Evolutionary conservation across 768 basidiomycete genomes (phyloP), one percentile per base, ranked within the genome.

Genomic region (Steccherinum ochraceum): DNA sequence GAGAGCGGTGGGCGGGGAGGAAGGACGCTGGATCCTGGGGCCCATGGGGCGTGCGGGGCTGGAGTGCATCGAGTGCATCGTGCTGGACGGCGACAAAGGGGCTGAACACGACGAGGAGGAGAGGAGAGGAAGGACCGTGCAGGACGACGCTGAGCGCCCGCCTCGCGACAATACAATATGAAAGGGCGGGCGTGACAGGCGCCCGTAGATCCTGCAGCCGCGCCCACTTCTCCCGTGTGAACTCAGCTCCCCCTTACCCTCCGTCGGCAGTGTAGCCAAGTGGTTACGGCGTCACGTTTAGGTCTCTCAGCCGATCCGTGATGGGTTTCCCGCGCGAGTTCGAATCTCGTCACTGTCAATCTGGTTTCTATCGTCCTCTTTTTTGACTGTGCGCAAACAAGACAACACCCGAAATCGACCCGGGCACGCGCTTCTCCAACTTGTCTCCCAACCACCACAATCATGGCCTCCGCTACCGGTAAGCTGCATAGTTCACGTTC

Each of bases 241-340:
- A 11, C 35, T 39, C 35, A 11, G 35, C 11, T 39, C 35, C 11
- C 41, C 21, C 41, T 61, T 58, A 55, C 50, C 58, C 18, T 7
- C 21, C 41, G 19, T 19, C 50, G 74, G 74, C 72, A 76, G 72
- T 76, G 74, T 76, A 75, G 74, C 74, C 74, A 75, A 76, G 74
- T 76, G 74, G 74, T 76, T 76, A 76, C 72, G 74, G 74, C 74
- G 74, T 76, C 74, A 76, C 75, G 75, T 76, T 76, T 76, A 76
- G 74, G 74, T 66, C 49, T 40, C 39, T 40, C 46, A 43, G 50
- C 62, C 60, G 68, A 68, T 68, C 74, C 75, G 74, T 76, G 74
- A 76, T 76, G 74, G 74, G 74, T 74, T 72, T 73, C 64, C 74
- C 74, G 73, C 74, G 74, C 74, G 74, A 76, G 74, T 76, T 76